Conservation (phyloP, 73 alveolate species). For the Tetrahymena elliotti region DNA sequence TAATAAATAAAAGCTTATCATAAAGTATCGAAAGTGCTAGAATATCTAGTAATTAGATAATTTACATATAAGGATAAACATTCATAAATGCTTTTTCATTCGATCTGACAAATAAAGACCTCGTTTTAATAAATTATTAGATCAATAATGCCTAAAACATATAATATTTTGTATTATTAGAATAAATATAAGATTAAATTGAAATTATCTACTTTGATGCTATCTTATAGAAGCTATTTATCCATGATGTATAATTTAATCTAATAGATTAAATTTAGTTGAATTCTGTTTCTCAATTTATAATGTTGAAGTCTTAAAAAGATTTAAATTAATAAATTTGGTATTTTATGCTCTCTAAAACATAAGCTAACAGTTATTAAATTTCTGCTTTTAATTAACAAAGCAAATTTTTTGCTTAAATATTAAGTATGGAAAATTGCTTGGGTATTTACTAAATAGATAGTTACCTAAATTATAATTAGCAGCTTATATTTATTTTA, state of each 20-base stretch:
- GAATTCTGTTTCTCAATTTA: neutral
- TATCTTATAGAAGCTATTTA: neutral
- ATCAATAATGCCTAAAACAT: neutral
- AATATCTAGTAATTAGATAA: neutral
- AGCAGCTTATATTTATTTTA: neutral
- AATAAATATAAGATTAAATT: no score
- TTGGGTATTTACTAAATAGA: neutral
- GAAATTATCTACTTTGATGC: neutral
- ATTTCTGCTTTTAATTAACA: neutral
- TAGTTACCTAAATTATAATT: neutral
- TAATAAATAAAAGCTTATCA: neutral
- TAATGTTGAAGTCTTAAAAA: neutral
- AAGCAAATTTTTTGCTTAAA: neutral
- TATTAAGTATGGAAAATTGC: neutral
- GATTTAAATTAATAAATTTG: neutral
- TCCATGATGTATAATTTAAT: neutral
- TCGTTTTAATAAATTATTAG: neutral
- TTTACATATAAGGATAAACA: neutral
- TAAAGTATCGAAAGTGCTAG: neutral
- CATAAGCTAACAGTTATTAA: neutral
- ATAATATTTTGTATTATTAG: no score
- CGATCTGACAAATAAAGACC: neutral
- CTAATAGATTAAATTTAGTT: neutral
- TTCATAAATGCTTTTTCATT: neutral
- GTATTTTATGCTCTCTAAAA: neutral